Percentiles rank a stretch among this genome's conserved stretches.
phyloP scores from a whole-genome alignment of 23 red algal species.

The Chondrus crispus region DNA sequence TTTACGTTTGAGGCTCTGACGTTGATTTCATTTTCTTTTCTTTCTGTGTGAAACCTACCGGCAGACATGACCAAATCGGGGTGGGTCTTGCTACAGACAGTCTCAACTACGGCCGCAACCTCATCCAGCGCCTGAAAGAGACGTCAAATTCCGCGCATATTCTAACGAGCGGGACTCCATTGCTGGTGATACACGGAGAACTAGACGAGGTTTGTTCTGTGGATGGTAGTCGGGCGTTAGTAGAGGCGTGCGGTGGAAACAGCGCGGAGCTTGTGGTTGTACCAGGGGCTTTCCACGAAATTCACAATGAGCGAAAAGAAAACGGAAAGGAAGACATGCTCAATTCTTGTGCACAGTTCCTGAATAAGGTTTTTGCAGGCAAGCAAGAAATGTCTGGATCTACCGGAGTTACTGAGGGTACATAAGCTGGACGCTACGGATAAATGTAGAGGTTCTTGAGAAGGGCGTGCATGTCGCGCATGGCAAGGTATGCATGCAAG shows the following conservation, averaged over 20 bases:
- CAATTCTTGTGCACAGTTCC: conserved; percentile 2
- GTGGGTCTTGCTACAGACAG: conserved; percentile 41
- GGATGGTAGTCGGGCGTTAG: conserved; percentile 28
- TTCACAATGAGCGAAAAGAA: conserved; percentile 40
- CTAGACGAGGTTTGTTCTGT: conserved; percentile 5
- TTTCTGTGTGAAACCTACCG: no score
- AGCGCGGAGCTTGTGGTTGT: conserved; percentile 9
- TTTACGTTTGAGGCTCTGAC: no score
- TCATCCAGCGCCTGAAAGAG: conserved; percentile 3
- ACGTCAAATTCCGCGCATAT: neutral
- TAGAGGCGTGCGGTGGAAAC: neutral
- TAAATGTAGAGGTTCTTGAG: no score
- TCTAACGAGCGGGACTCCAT: neutral
- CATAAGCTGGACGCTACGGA: no score
- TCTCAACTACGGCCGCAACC: neutral
- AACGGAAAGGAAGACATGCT: conserved; percentile 10
- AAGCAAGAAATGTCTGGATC: no score
- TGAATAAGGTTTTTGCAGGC: neutral
- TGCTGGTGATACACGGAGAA: conserved; percentile 40
- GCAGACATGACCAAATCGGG: conserved; percentile 15
- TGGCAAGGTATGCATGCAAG: no score
- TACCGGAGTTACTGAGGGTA: no score
- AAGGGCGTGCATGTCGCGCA: no score
- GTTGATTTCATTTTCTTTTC: neutral
- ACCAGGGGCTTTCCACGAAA: conserved; percentile 34